These are phyloP conservation scores for Herpetomonas muscarum DNA, from an alignment of 208 protist genomes.

Conservation along the genomic window DNA sequence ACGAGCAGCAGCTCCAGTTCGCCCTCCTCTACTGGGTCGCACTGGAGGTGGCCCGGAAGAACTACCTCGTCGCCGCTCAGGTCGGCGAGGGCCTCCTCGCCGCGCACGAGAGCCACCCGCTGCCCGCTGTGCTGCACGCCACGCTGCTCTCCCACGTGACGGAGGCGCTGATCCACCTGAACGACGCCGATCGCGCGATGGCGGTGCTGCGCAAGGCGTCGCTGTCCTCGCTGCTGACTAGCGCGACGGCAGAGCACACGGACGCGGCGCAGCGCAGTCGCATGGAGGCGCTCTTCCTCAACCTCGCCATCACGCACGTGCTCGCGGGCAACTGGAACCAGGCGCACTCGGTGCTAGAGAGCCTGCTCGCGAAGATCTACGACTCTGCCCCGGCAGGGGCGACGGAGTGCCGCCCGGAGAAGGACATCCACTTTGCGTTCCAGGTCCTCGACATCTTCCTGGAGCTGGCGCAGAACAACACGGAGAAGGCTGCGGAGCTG, in stretches of 20 bases:
- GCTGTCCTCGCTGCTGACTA: conserved; percentile 56
- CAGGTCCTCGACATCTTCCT: conserved; percentile 78
- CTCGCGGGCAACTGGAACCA: conserved; percentile 81
- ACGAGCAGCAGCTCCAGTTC: conserved; percentile 53
- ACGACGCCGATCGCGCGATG: conserved; percentile 71
- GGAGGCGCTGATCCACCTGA: conserved; percentile 78
- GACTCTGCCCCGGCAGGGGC: conserved; percentile 33
- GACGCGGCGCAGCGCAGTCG: conserved; percentile 76
- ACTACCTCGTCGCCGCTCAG: conserved; percentile 74
- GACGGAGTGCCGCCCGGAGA: conserved; percentile 55
- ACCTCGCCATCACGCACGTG: conserved; percentile 79
- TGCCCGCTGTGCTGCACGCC: conserved; percentile 60
- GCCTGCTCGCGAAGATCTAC: conserved; percentile 74
- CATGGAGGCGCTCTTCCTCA: conserved; percentile 81
- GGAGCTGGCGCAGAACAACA: conserved; percentile 80
- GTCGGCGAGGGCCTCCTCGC: conserved; percentile 67
- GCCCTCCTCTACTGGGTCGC: conserved; percentile 76
- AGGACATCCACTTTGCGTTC: conserved; percentile 66
- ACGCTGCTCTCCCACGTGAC: conserved; percentile 79
- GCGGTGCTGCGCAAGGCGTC: conserved; percentile 64
- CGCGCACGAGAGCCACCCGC: conserved; percentile 48
- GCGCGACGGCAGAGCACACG: conserved; percentile 26
- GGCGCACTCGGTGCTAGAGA: conserved; percentile 73
- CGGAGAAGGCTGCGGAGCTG: conserved; percentile 69
- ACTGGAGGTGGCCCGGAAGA: conserved; percentile 64